Base-by-base conservation (phyloP, 768 basidiomycete species). In the Podaxis sp. region DNA sequence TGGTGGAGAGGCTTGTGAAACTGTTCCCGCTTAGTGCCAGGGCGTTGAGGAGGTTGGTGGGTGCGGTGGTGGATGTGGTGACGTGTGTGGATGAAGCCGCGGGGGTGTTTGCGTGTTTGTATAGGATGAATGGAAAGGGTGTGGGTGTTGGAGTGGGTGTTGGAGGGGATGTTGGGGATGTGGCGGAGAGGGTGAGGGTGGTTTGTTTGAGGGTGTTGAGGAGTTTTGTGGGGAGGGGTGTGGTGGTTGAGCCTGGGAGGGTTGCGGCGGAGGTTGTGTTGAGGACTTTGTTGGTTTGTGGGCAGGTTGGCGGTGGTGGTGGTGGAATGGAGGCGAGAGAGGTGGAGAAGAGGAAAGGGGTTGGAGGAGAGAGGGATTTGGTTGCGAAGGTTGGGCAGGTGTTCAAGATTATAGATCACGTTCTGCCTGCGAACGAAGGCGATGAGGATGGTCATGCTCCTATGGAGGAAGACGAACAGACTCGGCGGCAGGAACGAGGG, bases 301-400 rank as follows among this genome's bases (percentile, higher is more conserved):
- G 78, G 0, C 66, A 51, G 58, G 58, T 38, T 15, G 22, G 36
- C 3, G 36, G n/a, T 53, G 26, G 41, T 20, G 7, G 1, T 20
- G 53, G 11, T 51, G 33, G 28, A 58, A 46, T n/a, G n/a, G 2
- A 37, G 46, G 7, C 2, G 41, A n/a, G n/a, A 8, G 41, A 44
- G 41, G n/a, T 13, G 41, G 15, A 44, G 41, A 44, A 44, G 1
- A 1, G 30, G 8, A 33, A 46, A 37, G 36, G 13, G 33, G n/a
- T 20, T 40, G 59, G 50, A 11, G 20, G 26, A 20, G 74, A 78
- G 48, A 75, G 74, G 8, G 89, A 93, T 68, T 89, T 89, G 1
- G 81, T 79, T 0, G 77, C 80, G 63, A 86, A 85, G 56, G 66
- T 88, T 2, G 70, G 77, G 36, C 87, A 89, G 67, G 74, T 84